A percentile compares a stretch with the other conserved stretches of the same genome.
Evolutionary conservation across 2,329 filamentous ascomycete species (phyloP).

Genomic region (Fusarium newnesense): DNA sequence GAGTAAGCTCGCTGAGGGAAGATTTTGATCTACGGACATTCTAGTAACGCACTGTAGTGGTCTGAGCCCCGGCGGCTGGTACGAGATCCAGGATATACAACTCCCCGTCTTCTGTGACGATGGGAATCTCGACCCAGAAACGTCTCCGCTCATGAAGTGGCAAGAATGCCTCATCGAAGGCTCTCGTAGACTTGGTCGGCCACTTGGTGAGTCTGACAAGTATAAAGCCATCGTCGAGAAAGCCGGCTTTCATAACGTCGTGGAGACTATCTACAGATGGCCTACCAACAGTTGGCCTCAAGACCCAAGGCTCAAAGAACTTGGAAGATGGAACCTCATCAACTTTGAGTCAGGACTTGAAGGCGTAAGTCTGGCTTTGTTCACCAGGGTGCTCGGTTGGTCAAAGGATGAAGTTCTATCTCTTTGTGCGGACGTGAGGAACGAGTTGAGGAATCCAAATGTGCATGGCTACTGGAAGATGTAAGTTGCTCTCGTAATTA

Average conservation of each 20-base stretch:
- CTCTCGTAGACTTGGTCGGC: constrained; percentile 16
- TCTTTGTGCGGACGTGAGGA: constrained; percentile 17
- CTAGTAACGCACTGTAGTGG: neutral
- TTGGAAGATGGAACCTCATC: constrained; percentile 26
- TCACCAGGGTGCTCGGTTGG: constrained; percentile 27
- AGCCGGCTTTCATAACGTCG: constrained; percentile 17
- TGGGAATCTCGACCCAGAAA: neutral
- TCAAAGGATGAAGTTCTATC: constrained; percentile 1
- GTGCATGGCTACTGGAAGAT: constrained; percentile 23
- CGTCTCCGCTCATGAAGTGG: constrained; percentile 10
- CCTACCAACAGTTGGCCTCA: constrained; percentile 31
- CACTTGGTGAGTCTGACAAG: constrained; percentile 15
- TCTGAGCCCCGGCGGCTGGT: constrained; percentile 16
- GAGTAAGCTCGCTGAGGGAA: neutral
- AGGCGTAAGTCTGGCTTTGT: constrained; percentile 25
- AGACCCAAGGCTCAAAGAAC: constrained; percentile 33
- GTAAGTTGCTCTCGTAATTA: accelerated
- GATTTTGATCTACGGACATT: too few species aligned
- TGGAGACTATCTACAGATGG: constrained; percentile 28
- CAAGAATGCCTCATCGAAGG: constrained; percentile 15
- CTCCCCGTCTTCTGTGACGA: constrained; percentile 22
- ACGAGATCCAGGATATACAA: constrained; percentile 31
- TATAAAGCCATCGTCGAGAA: constrained; percentile 16
- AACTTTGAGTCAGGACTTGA: constrained; percentile 29
- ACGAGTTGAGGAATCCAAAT: constrained; percentile 14